Evolutionary conservation across 306 rosid genomes (phyloP).

Genomic region (Ammopiptanthus mongolicus): DNA sequence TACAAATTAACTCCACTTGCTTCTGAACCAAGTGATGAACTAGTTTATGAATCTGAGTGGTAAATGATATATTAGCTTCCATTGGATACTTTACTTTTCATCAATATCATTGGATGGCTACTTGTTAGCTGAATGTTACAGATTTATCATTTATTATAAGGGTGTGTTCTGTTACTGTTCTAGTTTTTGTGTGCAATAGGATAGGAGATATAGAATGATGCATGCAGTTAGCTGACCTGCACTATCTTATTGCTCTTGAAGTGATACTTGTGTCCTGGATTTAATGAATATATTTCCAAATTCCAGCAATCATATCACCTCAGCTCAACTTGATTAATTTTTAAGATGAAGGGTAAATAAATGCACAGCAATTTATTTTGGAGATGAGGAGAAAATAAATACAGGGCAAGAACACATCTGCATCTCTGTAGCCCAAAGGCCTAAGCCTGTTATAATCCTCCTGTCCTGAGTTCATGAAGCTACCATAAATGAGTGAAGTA

Average conservation of each 20-base stretch:
- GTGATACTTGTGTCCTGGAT: background rate
- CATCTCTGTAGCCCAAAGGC: slow-evolving; percentile 94
- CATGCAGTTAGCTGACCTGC: background rate
- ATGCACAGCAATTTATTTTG: slow-evolving; percentile 39
- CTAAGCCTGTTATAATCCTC: slow-evolving; percentile 93
- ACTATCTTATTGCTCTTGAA: slow-evolving; percentile 1
- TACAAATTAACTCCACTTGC: background rate
- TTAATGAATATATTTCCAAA: background rate
- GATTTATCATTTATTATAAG: background rate
- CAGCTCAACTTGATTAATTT: too few species aligned
- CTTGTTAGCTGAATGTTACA: background rate
- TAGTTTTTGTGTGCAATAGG: background rate
- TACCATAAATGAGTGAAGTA: background rate
- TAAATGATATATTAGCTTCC: background rate
- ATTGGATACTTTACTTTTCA: background rate
- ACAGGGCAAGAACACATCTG: slow-evolving; percentile 75
- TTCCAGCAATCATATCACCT: too few species aligned
- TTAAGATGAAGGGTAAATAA: too few species aligned
- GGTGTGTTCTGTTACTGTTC: background rate
- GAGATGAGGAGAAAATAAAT: too few species aligned
- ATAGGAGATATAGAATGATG: background rate
- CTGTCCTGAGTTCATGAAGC: slow-evolving; percentile 54
- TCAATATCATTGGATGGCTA: background rate
- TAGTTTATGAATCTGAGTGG: background rate
- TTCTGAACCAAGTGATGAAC: slow-evolving; percentile 6